phyloP scores from a whole-genome alignment of 352 stramenopile species.

The Pythium aquatile region DNA sequence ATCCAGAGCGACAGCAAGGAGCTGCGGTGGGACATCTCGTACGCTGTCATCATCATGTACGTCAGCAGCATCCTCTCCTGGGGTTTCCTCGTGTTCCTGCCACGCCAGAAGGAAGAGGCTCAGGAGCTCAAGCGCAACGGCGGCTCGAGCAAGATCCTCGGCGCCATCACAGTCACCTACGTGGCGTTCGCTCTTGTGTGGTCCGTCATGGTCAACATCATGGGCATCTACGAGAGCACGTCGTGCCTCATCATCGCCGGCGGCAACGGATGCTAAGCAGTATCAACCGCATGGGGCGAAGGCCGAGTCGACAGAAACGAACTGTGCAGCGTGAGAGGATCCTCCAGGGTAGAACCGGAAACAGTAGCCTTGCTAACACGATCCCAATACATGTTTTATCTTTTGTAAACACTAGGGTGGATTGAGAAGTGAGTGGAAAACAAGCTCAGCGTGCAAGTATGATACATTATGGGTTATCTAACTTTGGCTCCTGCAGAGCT shows the following conservation, averaged over 20 bases:
- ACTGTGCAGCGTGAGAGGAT: too few relatives aligned
- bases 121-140: not conserved
- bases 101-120: not conserved
- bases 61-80: too few relatives aligned
- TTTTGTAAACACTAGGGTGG: too few relatives aligned
- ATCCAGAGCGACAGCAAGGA: too few relatives aligned
- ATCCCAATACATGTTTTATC: too few relatives aligned
- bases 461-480: not conserved
- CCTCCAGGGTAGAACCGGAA: too few relatives aligned
- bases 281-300: too few relatives aligned
- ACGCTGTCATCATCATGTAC: not conserved
- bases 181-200: not conserved
- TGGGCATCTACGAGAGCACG: not conserved
- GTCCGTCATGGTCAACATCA: conserved; percentile 1
- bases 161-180: not conserved
- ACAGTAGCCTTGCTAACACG: too few relatives aligned
- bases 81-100: too few relatives aligned
- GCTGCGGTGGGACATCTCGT: not conserved
- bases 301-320: too few relatives aligned
- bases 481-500: too few relatives aligned
- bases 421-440: not conserved
- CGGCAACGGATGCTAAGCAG: not conserved
- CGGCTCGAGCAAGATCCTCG: not conserved
- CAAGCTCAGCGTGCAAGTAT: not conserved
- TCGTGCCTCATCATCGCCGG: not conserved